Conservation (phyloP, 345 rosid genomes). For the Chamaenerion angustifolium region DNA sequence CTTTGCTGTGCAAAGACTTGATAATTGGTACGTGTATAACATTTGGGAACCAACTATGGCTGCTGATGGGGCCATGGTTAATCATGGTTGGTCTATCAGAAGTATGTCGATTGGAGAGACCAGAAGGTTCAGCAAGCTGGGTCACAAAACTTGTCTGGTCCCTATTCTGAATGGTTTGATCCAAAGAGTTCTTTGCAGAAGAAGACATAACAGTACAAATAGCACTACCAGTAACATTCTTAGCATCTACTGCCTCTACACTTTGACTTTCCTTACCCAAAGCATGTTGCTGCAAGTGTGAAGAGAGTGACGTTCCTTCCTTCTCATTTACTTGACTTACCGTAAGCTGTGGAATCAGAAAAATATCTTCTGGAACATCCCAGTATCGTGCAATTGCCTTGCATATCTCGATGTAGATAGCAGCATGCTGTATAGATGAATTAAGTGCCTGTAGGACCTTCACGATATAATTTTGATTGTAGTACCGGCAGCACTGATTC, state of each 20-base stretch:
- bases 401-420: slow-evolving; percentile 39
- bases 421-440: slow-evolving; percentile 36
- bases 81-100: slow-evolving; percentile 20
- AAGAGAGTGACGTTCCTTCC: slow-evolving; percentile 9
- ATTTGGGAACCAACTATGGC: too few species aligned
- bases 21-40: slow-evolving; percentile 8
- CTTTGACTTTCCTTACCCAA: slow-evolving; percentile 16
- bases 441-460: slow-evolving; percentile 44
- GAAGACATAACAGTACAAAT: slow-evolving; percentile 14
- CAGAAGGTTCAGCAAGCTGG: slow-evolving; percentile 27
- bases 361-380: slow-evolving; percentile 38
- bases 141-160: slow-evolving; percentile 15
- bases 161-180: background rate
- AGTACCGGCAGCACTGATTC: slow-evolving; percentile 44
- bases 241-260: slow-evolving; percentile 20
- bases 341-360: slow-evolving; percentile 16
- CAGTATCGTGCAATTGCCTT: slow-evolving; percentile 54
- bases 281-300: slow-evolving; percentile 5
- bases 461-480: slow-evolving; percentile 53
- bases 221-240: slow-evolving; percentile 18
- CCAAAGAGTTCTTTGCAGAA: slow-evolving; percentile 11
- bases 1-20: slow-evolving; percentile 18
- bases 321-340: slow-evolving; percentile 11
- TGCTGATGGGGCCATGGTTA: slow-evolving; percentile 5
- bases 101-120: slow-evolving; percentile 19